Conservation (phyloP, 805 yeast species). For the Yarrowia hollandica region DNA sequence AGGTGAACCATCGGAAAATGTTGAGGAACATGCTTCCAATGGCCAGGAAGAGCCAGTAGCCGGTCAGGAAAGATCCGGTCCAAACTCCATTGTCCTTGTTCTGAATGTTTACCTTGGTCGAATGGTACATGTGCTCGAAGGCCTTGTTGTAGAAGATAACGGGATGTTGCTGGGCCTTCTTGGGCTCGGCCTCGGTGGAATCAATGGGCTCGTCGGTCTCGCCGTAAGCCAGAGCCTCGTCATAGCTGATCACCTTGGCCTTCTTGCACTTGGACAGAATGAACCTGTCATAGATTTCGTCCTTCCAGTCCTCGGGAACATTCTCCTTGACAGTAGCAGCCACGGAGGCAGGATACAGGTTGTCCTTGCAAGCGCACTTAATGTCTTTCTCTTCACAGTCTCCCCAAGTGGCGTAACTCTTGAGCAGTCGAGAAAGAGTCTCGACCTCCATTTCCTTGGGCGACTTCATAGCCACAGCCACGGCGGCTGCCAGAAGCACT, state of each 20-base stretch:
- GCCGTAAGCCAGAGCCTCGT: neutral
- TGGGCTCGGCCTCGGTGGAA: slow-evolving; percentile 30
- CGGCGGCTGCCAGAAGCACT: neutral
- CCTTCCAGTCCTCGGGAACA: neutral
- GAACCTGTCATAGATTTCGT: neutral
- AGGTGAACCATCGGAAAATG: slow-evolving; percentile 28
- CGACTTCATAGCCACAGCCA: slow-evolving; percentile 6
- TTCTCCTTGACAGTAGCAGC: slow-evolving; percentile 31
- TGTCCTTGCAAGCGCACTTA: slow-evolving; percentile 39
- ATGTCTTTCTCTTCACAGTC: slow-evolving; percentile 36
- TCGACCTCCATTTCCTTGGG: slow-evolving; percentile 11
- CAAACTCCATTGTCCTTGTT: slow-evolving; percentile 39
- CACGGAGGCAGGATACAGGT: slow-evolving; percentile 39
- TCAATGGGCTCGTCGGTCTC: neutral
- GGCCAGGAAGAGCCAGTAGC: slow-evolving; percentile 40
- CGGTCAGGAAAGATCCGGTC: slow-evolving; percentile 39
- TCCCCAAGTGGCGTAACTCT: slow-evolving; percentile 26
- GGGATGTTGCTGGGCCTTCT: slow-evolving; percentile 31
- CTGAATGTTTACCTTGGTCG: neutral
- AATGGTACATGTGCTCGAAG: slow-evolving; percentile 28
- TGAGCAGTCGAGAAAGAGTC: slow-evolving; percentile 2
- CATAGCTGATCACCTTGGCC: neutral
- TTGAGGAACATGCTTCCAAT: slow-evolving; percentile 28
- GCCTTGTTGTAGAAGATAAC: slow-evolving; percentile 34
- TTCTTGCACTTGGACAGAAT: slow-evolving; percentile 4